Percentiles rank a stretch among this genome's conserved stretches.
These are phyloP conservation scores for Colletotrichum karsti DNA, from an alignment of 2,329 filamentous ascomycete genomes.

Conservation along the genomic window DNA sequence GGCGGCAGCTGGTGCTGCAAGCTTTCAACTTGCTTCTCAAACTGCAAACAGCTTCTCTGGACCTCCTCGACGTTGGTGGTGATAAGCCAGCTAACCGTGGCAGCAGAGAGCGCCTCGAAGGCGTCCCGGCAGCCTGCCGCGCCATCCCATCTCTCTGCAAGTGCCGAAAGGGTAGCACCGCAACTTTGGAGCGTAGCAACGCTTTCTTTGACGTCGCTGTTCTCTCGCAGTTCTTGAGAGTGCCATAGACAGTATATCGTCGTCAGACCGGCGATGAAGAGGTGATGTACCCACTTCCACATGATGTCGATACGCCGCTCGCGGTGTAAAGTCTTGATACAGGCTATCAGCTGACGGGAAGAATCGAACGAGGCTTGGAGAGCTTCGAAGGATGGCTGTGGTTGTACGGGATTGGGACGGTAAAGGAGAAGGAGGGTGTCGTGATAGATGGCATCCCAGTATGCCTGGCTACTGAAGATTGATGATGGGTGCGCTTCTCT, in stretches of 20 bases:
- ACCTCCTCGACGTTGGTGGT: slow-evolving; percentile 15
- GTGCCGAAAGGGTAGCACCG: slow-evolving; percentile 38
- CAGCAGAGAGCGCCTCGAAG: slow-evolving; percentile 38
- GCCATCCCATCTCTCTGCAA: slow-evolving; percentile 39
- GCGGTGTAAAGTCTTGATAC: slow-evolving; percentile 39
- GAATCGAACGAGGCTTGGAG: slow-evolving; percentile 35
- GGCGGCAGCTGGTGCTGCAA: background rate
- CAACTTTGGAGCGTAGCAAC: slow-evolving; percentile 39
- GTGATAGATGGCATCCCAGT: slow-evolving; percentile 40
- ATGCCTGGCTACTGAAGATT: slow-evolving; percentile 38
- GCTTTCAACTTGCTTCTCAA: background rate
- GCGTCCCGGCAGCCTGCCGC: slow-evolving; percentile 39
- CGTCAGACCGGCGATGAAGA: slow-evolving; percentile 42
- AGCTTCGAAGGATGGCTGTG: slow-evolving; percentile 32
- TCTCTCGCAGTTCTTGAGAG: slow-evolving; percentile 37
- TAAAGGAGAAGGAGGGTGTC: slow-evolving; percentile 40
- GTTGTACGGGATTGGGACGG: slow-evolving; percentile 35
- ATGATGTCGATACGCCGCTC: slow-evolving; percentile 39
- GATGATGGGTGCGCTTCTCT: slow-evolving; percentile 35
- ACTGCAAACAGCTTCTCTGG: background rate
- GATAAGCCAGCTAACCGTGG: slow-evolving; percentile 36
- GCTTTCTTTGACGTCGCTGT: slow-evolving; percentile 23
- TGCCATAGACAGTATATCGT: slow-evolving; percentile 39
- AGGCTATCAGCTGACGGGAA: slow-evolving; percentile 37
- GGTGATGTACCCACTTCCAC: slow-evolving; percentile 41